Percentiles rank a stretch among this genome's conserved stretches.
phyloP scores from a whole-genome alignment of 768 basidiomycete species.

The Tricholoma terreum region DNA sequence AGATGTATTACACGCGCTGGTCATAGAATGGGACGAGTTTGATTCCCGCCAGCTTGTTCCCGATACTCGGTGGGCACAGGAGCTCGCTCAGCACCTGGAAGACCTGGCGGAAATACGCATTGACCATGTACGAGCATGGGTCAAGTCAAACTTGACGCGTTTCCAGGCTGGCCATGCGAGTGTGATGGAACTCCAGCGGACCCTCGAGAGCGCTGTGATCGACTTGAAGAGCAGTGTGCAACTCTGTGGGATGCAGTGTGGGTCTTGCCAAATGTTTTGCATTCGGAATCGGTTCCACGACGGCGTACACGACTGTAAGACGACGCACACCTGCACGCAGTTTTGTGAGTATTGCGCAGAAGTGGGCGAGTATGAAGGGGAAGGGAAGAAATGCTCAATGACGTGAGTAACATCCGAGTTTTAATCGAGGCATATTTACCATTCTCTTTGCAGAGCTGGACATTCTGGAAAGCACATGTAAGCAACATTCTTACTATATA shows the following conservation, averaged over 20 bases:
- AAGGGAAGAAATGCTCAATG: slow-evolving; percentile 39
- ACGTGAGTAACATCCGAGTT: not conserved
- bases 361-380: slow-evolving; percentile 27
- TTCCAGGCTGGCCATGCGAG: slow-evolving; percentile 45
- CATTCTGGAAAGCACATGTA: slow-evolving; percentile 3
- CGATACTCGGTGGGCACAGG: slow-evolving; percentile 42
- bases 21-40: slow-evolving; percentile 28
- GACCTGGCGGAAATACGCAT: slow-evolving; percentile 40
- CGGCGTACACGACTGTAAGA: slow-evolving; percentile 46
- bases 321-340: slow-evolving; percentile 46
- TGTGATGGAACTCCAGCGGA: slow-evolving; percentile 42
- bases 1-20: slow-evolving; percentile 21
- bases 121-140: slow-evolving; percentile 50
- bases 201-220: slow-evolving; percentile 39
- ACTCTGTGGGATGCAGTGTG: slow-evolving; percentile 49
- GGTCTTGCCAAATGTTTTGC: slow-evolving; percentile 47
- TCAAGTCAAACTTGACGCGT: slow-evolving; percentile 43
- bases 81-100: slow-evolving; percentile 37
- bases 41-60: slow-evolving; percentile 28
- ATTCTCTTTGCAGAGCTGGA: not conserved
- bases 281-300: slow-evolving; percentile 44
- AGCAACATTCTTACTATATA: not conserved
- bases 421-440: not conserved
- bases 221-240: slow-evolving; percentile 45
- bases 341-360: slow-evolving; percentile 39